phyloP scores from a whole-genome alignment of 257 asterid genomes.

The Henckelia pumila region DNA sequence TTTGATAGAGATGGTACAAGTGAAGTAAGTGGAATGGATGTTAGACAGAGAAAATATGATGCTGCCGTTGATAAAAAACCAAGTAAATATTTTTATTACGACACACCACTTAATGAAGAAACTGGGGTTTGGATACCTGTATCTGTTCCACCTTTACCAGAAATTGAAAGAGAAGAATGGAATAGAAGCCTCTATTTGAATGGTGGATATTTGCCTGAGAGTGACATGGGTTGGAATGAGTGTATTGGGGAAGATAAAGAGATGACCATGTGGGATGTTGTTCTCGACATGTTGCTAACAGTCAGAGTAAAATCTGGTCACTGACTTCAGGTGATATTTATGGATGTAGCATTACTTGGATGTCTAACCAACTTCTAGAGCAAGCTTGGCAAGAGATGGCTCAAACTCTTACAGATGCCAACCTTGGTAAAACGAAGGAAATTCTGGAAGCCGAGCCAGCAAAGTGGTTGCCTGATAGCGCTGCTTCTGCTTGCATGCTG shows the following conservation, averaged over 20 bases:
- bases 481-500: conserved; percentile 71
- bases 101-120: conserved; percentile 56
- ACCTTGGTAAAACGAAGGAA: conserved; percentile 51
- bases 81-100: conserved; percentile 51
- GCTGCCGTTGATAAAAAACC: conserved; percentile 30
- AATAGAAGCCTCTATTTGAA: conserved; percentile 46
- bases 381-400: conserved; percentile 82
- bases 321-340: conserved; percentile 54
- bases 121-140: conserved; percentile 78
- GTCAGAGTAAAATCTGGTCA: conserved; percentile 55
- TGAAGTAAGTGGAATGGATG: conserved; percentile 17
- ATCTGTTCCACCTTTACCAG: conserved; percentile 69
- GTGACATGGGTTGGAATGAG: conserved; percentile 53
- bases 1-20: conserved; percentile 9
- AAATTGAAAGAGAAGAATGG: conserved; percentile 62
- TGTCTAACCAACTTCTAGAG: conserved; percentile 52
- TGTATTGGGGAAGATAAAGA: conserved; percentile 56
- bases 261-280: conserved; percentile 82
- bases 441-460: conserved; percentile 70
- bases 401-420: conserved; percentile 61
- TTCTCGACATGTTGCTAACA: conserved; percentile 60
- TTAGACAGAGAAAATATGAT: conserved; percentile 13
- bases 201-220: conserved; percentile 51
- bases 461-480: conserved; percentile 80
- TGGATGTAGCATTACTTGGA: conserved; percentile 46